A percentile compares a stretch with the other conserved stretches of the same genome.
These are phyloP conservation scores for Coemansia sp. DNA, from an alignment of 192 early-diverging fungal species.

Conservation along the genomic window DNA sequence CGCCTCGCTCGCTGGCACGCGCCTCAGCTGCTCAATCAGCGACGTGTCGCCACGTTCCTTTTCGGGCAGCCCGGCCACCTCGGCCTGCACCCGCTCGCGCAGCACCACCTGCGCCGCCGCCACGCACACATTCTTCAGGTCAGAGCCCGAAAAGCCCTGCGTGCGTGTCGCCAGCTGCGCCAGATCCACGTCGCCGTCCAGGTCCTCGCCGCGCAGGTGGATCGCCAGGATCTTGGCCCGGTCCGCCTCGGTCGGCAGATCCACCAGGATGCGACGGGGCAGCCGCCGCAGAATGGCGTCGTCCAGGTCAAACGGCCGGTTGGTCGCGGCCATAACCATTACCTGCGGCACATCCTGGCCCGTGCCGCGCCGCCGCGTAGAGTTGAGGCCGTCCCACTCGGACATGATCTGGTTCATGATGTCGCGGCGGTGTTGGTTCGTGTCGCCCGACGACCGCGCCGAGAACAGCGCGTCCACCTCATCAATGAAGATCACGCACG, in stretches of 20 bases:
- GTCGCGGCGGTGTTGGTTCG: constrained; percentile 66
- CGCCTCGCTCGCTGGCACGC: constrained; percentile 14
- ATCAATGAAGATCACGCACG: constrained; percentile 97
- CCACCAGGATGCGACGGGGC: constrained; percentile 86
- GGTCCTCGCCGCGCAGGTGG: constrained; percentile 72
- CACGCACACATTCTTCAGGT: constrained; percentile 92
- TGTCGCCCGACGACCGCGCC: constrained; percentile 55
- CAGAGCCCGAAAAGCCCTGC: constrained; percentile 84
- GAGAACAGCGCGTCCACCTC: constrained; percentile 92
- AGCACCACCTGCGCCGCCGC: constrained; percentile 70
- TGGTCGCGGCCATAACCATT: constrained; percentile 89
- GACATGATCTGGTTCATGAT: constrained; percentile 94
- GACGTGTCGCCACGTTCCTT: background rate
- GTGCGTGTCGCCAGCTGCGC: constrained; percentile 65
- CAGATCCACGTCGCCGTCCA: constrained; percentile 59
- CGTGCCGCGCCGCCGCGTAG: constrained; percentile 51
- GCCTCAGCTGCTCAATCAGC: constrained; percentile 41
- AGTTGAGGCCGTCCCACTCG: constrained; percentile 89
- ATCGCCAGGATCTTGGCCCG: constrained; percentile 69
- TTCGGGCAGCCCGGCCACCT: constrained; percentile 16
- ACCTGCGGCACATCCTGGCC: constrained; percentile 48
- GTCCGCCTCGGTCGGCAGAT: constrained; percentile 77
- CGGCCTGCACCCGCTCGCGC: constrained; percentile 57
- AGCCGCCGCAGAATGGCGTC: constrained; percentile 91
- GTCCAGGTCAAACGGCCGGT: constrained; percentile 94